A percentile compares a stretch with the other conserved stretches of the same genome.
Evolutionary conservation across 106 monocot species (phyloP).

Genomic region (Dendrobium officinale): DNA sequence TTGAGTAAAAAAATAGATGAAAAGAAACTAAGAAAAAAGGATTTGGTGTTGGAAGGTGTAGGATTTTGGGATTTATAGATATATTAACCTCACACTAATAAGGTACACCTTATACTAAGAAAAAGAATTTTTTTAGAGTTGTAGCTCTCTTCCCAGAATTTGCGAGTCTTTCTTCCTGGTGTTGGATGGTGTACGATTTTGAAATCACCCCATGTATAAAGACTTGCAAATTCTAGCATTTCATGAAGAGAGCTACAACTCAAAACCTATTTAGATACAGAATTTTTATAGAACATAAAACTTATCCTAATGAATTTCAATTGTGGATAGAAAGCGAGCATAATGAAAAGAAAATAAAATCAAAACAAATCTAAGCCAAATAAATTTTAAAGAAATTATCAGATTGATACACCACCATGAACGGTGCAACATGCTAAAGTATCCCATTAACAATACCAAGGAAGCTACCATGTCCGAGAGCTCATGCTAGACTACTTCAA

Average conservation of each 20-base stretch:
- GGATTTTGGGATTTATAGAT: not conserved
- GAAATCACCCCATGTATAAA: not conserved
- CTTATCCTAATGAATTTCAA: not conserved
- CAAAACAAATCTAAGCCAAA: not conserved
- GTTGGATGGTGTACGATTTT: not conserved
- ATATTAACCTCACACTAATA: not conserved
- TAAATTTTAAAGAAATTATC: not conserved
- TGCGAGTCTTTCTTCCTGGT: too few relatives aligned
- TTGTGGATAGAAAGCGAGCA: not conserved
- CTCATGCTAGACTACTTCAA: not conserved
- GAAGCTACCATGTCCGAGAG: not conserved
- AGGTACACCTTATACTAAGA: not conserved
- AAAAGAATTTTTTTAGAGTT: too few relatives aligned
- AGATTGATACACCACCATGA: not conserved
- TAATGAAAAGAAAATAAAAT: not conserved
- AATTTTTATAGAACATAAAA: not conserved
- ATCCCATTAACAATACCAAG: not conserved
- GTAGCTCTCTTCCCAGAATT: too few relatives aligned
- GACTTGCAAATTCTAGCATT: not conserved
- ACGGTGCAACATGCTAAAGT: not conserved
- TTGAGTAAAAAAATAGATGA: not conserved
- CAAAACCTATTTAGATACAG: not conserved
- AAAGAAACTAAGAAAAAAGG: not conserved
- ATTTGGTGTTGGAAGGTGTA: not conserved
- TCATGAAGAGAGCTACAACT: not conserved